Evolutionary conservation across 78 protist species (phyloP), one percentile per base, ranked within the genome.

Genomic region (Salpingoeca rosetta): DNA sequence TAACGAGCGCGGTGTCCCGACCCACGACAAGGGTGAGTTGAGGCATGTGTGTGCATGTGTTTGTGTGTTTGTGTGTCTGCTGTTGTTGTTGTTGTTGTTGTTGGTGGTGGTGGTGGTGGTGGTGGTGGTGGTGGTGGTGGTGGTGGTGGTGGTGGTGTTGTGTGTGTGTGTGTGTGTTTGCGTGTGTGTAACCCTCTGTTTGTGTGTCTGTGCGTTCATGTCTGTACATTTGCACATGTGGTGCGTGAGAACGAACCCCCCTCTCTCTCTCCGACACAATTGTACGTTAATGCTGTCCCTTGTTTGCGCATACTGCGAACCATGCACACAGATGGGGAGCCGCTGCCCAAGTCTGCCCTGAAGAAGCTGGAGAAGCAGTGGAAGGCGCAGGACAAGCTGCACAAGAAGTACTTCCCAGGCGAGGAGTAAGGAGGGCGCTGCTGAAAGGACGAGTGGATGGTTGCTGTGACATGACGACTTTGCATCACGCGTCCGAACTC

Each of bases 231-330:
- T n/a, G n/a, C n/a, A n/a, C n/a, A n/a, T n/a, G n/a, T n/a, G n/a
- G n/a, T n/a, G n/a, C n/a, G n/a, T n/a, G n/a, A n/a, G n/a, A n/a
- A n/a, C n/a, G n/a, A n/a, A n/a, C n/a, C n/a, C n/a, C n/a, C 57
- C 28, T 45, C 28, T 12, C 12, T 12, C 12, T 45, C 57, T 45
- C 57, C 12, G 57, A 45, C 3, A 3, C 57, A 12, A 45, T 12
- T 12, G 28, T 3, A 3, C 57, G 57, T 45, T 12, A 12, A 45
- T 45, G 28, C 76, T 72, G 42, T 76, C 28, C 2, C 10, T 42
- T 76, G 80, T n/a, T n/a, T n/a, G 87, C 82, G 3, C 28, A 79
- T n/a, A 83, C 88, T 41, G 79, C 88, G 65, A 73, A 85, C 84
- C 84, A 85, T 56, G 83, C 41, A 3, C 65, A 51, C 7, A 51